Evolutionary conservation across 345 rosid species (phyloP), one percentile per base, ranked within the genome.

Genomic region (Syzygium aromaticum): DNA sequence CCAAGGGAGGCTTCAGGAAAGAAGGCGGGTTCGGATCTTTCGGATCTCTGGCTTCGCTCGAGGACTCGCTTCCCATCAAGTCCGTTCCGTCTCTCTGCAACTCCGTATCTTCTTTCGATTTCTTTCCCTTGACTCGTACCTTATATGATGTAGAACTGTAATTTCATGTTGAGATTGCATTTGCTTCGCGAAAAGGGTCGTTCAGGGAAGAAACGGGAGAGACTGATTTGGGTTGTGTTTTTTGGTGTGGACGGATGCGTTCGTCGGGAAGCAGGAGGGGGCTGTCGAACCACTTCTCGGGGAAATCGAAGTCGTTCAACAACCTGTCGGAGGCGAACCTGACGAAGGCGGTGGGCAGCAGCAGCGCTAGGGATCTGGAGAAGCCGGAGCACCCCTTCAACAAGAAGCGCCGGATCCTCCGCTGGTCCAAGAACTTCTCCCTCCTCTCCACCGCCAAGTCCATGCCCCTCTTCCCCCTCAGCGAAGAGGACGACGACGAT

Each of bases 231-330:
- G 27, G 11, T 54, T 54, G 59, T 54, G 59, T 54, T 40, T 40
- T 57, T 19, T 73, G 80, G 78, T 67, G 23, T 23, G 46, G 78
- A 33, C 33, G 73, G 73, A 15, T n/a, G 38, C 17, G 14, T 61
- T n/a, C 13, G 73, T n/a, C 73, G 56, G n/a, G 52, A 17, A 84
- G 59, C 90, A 96, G 99, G 90, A 90, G 95, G 87, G 98, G 99
- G 33, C 88, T 96, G 84, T 97, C 99, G 64, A 95, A 91, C 87
- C 96, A 97, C 88, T 95, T 91, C 86, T 28, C 92, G 0, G 99
- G 99, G 54, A 97, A 94, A 91, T 95, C 98, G 27, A 97, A 95
- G 87, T 97, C 99, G 19, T 97, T 97, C 86, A 93, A 91, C 17
- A 95, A 94, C 91, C 86, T 96, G 13, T 53, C 93, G 56, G 98